phyloP scores from a whole-genome alignment of 208 protist genomes.

The Leishmania braziliensis region DNA sequence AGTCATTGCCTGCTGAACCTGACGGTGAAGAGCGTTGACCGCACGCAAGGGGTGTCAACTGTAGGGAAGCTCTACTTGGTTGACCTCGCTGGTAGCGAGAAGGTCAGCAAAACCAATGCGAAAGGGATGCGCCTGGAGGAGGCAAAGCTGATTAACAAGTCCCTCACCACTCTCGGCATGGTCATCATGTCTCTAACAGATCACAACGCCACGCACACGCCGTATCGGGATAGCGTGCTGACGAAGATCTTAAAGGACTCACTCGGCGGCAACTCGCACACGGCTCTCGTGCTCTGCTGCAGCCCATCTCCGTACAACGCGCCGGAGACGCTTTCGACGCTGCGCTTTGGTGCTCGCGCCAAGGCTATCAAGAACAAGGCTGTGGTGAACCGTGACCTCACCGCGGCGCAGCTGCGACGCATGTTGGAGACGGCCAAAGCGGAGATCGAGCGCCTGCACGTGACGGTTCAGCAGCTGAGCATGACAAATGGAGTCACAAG shows the following conservation, averaged over 20 bases:
- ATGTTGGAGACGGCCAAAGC: conserved; percentile 70
- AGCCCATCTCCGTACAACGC: conserved; percentile 78
- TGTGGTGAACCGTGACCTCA: conserved; percentile 78
- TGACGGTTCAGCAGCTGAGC: conserved; percentile 24
- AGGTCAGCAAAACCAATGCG: conserved; percentile 84
- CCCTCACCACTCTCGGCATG: conserved; percentile 83
- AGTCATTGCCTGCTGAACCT: conserved; percentile 88
- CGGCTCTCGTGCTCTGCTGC: conserved; percentile 90
- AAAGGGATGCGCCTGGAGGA: conserved; percentile 88
- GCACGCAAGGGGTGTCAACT: conserved; percentile 54
- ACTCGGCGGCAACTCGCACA: conserved; percentile 89
- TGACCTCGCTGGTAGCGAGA: conserved; percentile 91
- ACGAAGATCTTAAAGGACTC: conserved; percentile 90
- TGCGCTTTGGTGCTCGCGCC: conserved; percentile 86
- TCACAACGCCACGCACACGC: conserved; percentile 55
- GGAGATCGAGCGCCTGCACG: conserved; percentile 64
- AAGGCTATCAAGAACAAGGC: conserved; percentile 86
- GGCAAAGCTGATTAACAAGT: conserved; percentile 94
- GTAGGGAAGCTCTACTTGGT: conserved; percentile 90
- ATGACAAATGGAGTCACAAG: background rate
- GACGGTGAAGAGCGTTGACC: conserved; percentile 73
- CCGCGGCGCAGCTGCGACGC: conserved; percentile 71
- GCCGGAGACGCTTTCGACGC: conserved; percentile 88
- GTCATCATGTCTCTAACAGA: conserved; percentile 89
- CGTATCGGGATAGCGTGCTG: conserved; percentile 90